Percentiles rank a stretch among this genome's conserved stretches.
Conservation (phyloP, 768 basidiomycete genomes). For the Crepidotus variabilis region DNA sequence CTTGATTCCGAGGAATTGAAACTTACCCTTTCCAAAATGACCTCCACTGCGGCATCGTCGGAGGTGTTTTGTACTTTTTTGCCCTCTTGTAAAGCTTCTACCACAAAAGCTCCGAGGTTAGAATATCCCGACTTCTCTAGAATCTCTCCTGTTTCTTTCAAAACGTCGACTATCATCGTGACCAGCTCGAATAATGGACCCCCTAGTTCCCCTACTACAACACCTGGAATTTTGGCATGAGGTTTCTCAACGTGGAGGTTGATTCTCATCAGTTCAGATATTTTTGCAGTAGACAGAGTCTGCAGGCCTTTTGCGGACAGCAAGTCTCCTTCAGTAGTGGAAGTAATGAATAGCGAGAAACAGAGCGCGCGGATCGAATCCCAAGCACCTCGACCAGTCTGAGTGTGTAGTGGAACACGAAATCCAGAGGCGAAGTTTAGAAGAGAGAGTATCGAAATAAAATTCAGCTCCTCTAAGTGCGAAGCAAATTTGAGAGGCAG, state of each 20-base stretch:
- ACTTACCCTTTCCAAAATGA: constrained; percentile 60
- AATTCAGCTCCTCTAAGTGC: constrained; percentile 70
- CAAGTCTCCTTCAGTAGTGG: constrained; percentile 53
- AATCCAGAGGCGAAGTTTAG: constrained; percentile 86
- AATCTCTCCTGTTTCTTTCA: constrained; percentile 72
- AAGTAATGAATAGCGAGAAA: constrained; percentile 69
- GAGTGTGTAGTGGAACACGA: constrained; percentile 65
- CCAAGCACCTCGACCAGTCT: constrained; percentile 78
- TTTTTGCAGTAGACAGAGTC: constrained; percentile 43
- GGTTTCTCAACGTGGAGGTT: constrained; percentile 64
- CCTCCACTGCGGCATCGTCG: constrained; percentile 35
- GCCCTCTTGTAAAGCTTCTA: constrained; percentile 60
- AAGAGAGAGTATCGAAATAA: constrained; percentile 72
- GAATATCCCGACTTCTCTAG: constrained; percentile 58
- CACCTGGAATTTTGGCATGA: constrained; percentile 65
- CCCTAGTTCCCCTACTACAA: constrained; percentile 72
- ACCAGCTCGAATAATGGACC: constrained; percentile 75
- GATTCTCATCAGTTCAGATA: constrained; percentile 74
- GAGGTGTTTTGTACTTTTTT: constrained; percentile 23
- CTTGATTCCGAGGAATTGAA: neutral
- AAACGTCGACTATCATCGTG: constrained; percentile 53
- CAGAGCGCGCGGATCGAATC: constrained; percentile 76
- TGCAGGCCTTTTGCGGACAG: constrained; percentile 69
- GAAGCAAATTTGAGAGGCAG: constrained; percentile 81
- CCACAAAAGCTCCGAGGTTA: constrained; percentile 71